Base-by-base conservation (phyloP, 2,329 filamentous ascomycete species). In the Xylariaceae sp. region DNA sequence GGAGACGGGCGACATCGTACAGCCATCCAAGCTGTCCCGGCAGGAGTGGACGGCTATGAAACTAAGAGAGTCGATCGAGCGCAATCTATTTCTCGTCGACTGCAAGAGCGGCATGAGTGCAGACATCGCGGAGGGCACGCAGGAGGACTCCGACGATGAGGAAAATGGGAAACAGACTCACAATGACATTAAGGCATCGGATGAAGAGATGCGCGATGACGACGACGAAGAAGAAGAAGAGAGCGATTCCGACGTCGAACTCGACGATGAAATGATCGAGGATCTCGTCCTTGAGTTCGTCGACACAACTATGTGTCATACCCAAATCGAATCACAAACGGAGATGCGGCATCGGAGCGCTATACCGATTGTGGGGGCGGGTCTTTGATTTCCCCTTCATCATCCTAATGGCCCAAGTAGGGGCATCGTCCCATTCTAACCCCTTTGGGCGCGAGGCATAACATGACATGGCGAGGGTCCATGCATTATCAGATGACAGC, bases 31-130 rank as follows among this genome's bases (percentile, higher is more conserved):
- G 9, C 41, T 29, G 7, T 41, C 44, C 7, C 31, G 44, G 15
- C 15, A 19, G 28, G 41, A 47, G 34, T 47, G 44, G 44, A 36
- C 40, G 5, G 33, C 40, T 8, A n/a, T 32, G 9, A 32, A 13
- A n/a, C 26, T 36, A 1, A 34, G 43, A 17, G 36, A 31, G 6
- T 27, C 21, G 3, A 33, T 46, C 2, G 43, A 46, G 23, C 26
- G 36, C n/a, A 11, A 28, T 17, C 9, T n/a, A 17, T 12, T 11
- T 12, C n/a, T 28, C n/a, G n/a, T 28, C 7, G n/a, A n/a, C n/a
- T 28, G 8, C 8, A 13, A 5, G 26, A n/a, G 13, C n/a, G 14
- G 26, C 31, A 12, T 12, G 3, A 9, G 19, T 14, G 11, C 7
- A 24, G 17, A 21, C n/a, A 30, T 38, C 23, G 34, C 21, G 6